Evolutionary conservation across 75 land plant genomes (phyloP).

Genomic region (Larix kaempferi): DNA sequence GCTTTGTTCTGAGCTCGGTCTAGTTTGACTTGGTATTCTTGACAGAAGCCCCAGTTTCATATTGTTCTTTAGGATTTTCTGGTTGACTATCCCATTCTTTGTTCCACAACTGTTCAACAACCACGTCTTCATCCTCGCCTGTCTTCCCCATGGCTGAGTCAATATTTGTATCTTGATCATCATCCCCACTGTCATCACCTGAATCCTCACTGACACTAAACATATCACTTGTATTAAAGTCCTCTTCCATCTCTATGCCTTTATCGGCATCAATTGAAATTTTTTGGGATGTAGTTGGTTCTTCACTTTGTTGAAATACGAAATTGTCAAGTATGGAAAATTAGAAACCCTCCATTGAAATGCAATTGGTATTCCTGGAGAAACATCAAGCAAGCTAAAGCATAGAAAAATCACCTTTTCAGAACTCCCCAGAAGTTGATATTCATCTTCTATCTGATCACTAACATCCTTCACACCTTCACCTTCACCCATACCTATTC

Average conservation of each 20-base stretch:
- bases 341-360: background rate
- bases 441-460: constrained; percentile 90
- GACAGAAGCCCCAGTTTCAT: constrained; percentile 76
- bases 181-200: constrained; percentile 53
- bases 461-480: constrained; percentile 91
- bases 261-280: constrained; percentile 43
- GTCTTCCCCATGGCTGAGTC: constrained; percentile 87
- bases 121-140: constrained; percentile 50
- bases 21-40: constrained; percentile 30
- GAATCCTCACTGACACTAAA: constrained; percentile 82
- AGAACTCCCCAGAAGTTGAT: constrained; percentile 76
- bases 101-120: constrained; percentile 82
- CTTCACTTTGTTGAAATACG: constrained; percentile 32
- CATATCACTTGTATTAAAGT: constrained; percentile 71
- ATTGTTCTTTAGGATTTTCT: constrained; percentile 50
- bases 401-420: constrained; percentile 46
- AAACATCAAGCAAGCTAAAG: background rate
- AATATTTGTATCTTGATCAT: constrained; percentile 51
- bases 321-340: constrained; percentile 1
- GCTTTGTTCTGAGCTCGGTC: constrained; percentile 78
- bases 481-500: constrained; percentile 99
- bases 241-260: constrained; percentile 97
- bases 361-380: background rate
- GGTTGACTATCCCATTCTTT: constrained; percentile 54
- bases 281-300: constrained; percentile 21